Conservation (phyloP, 257 asterid genomes). For the Nicotiana noctiflora region DNA sequence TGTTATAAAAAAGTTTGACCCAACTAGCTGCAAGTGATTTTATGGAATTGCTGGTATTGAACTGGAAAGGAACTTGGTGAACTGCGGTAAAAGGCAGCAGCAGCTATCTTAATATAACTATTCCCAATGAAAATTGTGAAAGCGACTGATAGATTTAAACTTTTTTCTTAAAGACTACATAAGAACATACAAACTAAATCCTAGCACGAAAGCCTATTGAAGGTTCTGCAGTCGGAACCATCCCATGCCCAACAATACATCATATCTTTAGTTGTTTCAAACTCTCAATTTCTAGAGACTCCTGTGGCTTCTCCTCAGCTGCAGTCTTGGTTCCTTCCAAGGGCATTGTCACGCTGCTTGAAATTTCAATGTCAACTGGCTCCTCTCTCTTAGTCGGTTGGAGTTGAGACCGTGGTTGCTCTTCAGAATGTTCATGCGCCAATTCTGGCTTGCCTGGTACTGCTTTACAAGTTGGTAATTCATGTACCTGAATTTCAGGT, state of each 20-base stretch:
- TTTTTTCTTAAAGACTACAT: background rate
- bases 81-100: background rate
- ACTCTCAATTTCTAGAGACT: conserved; percentile 7
- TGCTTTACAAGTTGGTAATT: conserved; percentile 2
- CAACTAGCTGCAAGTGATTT: background rate
- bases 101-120: conserved; percentile 7
- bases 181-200: background rate
- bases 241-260: background rate
- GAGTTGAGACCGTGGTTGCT: background rate
- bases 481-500: background rate
- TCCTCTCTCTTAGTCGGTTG: background rate
- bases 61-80: background rate
- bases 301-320: conserved; percentile 5
- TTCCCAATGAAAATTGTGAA: background rate
- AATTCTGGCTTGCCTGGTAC: background rate
- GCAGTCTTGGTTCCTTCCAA: background rate
- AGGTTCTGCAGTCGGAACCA: conserved; percentile 10
- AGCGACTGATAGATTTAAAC: background rate
- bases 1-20: too few species aligned
- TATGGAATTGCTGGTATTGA: background rate
- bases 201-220: conserved; percentile 4
- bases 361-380: background rate
- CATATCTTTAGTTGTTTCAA: conserved; percentile 15
- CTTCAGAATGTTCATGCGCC: background rate
- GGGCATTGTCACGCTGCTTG: background rate